Percentiles rank a stretch among this genome's conserved stretches.
Conservation (phyloP, 371 early-diverging fungal genomes). For the Catenaria anguillulae region DNA sequence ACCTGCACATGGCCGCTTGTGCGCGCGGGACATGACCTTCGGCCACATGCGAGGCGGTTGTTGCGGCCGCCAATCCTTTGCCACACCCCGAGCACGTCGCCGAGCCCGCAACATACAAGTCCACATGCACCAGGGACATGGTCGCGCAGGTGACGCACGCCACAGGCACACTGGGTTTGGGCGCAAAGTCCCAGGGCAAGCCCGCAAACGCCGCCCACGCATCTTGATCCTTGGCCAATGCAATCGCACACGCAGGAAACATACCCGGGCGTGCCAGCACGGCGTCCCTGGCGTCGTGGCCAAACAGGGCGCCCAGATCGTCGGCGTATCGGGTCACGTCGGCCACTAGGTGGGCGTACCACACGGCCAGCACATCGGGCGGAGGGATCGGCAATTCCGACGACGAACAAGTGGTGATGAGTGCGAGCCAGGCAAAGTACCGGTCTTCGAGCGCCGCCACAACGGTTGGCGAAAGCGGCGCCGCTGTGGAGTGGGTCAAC, state of each 20-base stretch:
- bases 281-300: not conserved
- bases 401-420: not conserved
- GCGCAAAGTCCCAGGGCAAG: no score
- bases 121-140: no score
- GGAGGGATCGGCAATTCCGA: not conserved
- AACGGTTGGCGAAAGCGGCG: not conserved
- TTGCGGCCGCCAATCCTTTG: no score
- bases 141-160: no score
- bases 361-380: conserved; percentile 2
- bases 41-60: no score
- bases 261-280: not conserved
- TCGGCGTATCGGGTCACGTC: conserved; percentile 7
- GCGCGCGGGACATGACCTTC: not conserved
- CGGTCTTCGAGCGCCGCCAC: not conserved
- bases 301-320: conserved; percentile 1
- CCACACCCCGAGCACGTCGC: no score
- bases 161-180: no score
- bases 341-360: not conserved
- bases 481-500: no score
- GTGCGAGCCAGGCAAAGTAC: not conserved
- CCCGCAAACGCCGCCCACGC: no score
- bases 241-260: no score
- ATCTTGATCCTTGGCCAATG: no score
- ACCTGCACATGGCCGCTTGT: not conserved
- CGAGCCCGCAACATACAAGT: no score